Percentiles rank a stretch among this genome's conserved stretches.
These are phyloP conservation scores for Starmera dryadoides DNA, from an alignment of 805 yeast species.

Conservation along the genomic window DNA sequence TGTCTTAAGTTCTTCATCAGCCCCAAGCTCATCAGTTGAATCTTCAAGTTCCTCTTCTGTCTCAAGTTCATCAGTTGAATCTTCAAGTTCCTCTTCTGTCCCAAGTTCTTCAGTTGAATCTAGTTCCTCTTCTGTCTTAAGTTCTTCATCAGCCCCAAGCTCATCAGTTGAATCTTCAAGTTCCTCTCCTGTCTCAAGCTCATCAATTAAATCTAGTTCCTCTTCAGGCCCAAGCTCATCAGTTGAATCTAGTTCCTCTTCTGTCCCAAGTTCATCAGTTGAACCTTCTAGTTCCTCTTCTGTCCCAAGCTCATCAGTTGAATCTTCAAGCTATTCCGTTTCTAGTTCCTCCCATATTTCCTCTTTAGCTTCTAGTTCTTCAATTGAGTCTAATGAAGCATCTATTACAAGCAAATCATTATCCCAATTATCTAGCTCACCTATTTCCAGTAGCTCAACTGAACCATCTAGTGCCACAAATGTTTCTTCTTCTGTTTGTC, in stretches of 20 bases:
- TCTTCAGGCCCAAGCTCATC: constrained; percentile 11
- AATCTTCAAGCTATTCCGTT: too few species aligned
- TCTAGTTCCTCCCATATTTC: background rate
- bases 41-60: too few species aligned
- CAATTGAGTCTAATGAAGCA: too few species aligned
- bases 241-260: background rate
- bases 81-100: constrained; percentile 3
- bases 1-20: too few species aligned
- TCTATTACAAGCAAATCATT: too few species aligned
- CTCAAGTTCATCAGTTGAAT: too few species aligned
- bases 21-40: too few species aligned
- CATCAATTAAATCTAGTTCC: constrained; percentile 10
- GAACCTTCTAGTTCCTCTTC: background rate
- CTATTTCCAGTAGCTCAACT: background rate
- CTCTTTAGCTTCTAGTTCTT: background rate
- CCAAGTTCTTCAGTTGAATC: constrained; percentile 4
- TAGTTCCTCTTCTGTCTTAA: constrained; percentile 5
- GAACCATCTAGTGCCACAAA: background rate
- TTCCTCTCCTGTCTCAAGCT: too few species aligned
- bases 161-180: constrained; percentile 5
- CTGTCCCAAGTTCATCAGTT: background rate
- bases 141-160: constrained; percentile 9
- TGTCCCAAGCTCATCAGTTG: too few species aligned
- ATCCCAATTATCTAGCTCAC: background rate
- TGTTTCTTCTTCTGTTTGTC: background rate